Base-by-base conservation (phyloP, 441 rosid species). In the Breynia disticha region DNA sequence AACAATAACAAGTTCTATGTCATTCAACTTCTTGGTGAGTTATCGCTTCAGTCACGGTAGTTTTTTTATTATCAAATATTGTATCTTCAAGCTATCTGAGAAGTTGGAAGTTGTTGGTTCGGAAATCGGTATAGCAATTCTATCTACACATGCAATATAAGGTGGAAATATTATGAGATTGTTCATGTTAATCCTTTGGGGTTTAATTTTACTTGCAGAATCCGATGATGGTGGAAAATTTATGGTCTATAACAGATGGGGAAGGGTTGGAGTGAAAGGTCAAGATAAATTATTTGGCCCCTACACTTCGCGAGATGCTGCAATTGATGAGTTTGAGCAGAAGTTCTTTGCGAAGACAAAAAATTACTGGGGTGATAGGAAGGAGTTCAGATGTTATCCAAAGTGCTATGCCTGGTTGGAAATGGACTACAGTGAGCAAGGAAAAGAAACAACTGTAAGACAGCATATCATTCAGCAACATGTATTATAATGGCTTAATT, bases 261-360 rank as follows among this genome's bases (percentile, higher is more conserved):
- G 95, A 19, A 78, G 95, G 70, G 89, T 84, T 64, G 89, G 95
- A 41, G 68, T 82, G 16, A 83, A 76, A 74, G 98, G 96, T 61
- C 96, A 82, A 70, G 80, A 74, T 64, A 90, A 83, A 61, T n/a
- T 82, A 62, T 74, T 64, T 52, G 95, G 95, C 32, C 95, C 96
- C 56, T 81, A 52, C 62, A 70, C 78, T 69, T 70, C 80, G 16
- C 69, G 19, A 42, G 75, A 77, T 57, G 50, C 45, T 57, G 95
- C 95, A 55, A 57, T 77, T 60, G 32, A 56, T 6, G 78, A 77
- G 68, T 90, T 90, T 59, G 72, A 65, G 55, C 56, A 62, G 52
- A 87, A 87, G 72, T 90, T 90, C 68, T 67, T 39, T 66, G 77
- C 77, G 42, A 82, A 87, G 80, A 90, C 95, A 45, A 69, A 54